Conservation (phyloP, 352 stramenopile genomes). For the Globisporangium nodosum region DNA sequence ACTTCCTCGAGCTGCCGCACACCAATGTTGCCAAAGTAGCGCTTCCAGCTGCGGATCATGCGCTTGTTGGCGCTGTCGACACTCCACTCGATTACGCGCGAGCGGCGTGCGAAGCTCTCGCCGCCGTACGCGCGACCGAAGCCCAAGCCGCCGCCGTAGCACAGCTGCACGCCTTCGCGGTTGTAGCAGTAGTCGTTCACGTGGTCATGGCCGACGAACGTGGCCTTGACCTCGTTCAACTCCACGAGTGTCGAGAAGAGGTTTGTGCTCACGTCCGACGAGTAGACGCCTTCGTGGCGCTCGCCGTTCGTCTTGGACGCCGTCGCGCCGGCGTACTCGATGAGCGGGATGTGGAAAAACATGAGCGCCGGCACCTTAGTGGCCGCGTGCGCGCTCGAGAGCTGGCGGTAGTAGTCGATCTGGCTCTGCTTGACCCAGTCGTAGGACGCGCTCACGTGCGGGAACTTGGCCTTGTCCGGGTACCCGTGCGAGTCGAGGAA, state of each 20-base stretch:
- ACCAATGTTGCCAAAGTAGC: slow-evolving; percentile 9
- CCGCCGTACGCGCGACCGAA: slow-evolving; percentile 31
- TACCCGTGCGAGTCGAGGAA: slow-evolving; percentile 51
- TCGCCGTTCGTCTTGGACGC: slow-evolving; percentile 11
- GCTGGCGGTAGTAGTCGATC: slow-evolving; percentile 32
- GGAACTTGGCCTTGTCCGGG: slow-evolving; percentile 24
- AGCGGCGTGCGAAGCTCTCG: slow-evolving; percentile 22
- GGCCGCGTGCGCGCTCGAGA: slow-evolving; percentile 14
- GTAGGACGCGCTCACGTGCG: slow-evolving; percentile 22
- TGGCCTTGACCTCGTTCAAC: slow-evolving; percentile 48
- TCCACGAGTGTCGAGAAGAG: slow-evolving; percentile 39
- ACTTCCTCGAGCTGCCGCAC: neutral
- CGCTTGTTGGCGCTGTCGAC: slow-evolving; percentile 7
- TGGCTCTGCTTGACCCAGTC: slow-evolving; percentile 48
- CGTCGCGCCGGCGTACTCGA: slow-evolving; percentile 31
- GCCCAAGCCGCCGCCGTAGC: slow-evolving; percentile 48
- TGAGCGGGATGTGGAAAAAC: slow-evolving; percentile 62
- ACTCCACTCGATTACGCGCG: slow-evolving; percentile 27
- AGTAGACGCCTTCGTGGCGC: slow-evolving; percentile 24
- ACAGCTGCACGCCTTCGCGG: slow-evolving; percentile 40
- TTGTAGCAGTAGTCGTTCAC: slow-evolving; percentile 57
- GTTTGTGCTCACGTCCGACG: slow-evolving; percentile 22
- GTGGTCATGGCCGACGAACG: slow-evolving; percentile 57
- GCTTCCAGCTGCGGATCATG: slow-evolving; percentile 19
- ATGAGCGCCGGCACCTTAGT: slow-evolving; percentile 31